Conservation (phyloP, 495 filamentous ascomycete species). For the Penicillium ucsense region DNA sequence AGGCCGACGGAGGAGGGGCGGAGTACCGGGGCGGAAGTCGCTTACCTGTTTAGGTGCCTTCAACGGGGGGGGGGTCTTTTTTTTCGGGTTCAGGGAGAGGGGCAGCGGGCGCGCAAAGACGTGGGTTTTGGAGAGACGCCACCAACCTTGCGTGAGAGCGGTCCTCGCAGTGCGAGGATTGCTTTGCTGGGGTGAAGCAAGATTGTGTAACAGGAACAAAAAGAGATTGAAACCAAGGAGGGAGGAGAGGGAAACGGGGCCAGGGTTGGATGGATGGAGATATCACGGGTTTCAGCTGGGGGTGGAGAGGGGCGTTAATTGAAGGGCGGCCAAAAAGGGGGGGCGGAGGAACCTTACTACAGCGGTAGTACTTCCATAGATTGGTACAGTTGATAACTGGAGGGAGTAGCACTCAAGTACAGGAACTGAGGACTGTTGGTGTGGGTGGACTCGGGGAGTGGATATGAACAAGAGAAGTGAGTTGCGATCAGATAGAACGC, state of each 20-base stretch:
- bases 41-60: not conserved
- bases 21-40: slow-evolving; percentile 1
- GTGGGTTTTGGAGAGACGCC: too few species aligned
- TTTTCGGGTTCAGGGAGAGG: not conserved
- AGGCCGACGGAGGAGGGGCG: not conserved
- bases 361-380: too few species aligned
- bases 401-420: too few species aligned
- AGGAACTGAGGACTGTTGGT: too few species aligned
- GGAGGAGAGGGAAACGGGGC: slow-evolving; percentile 1
- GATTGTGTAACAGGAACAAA: not conserved
- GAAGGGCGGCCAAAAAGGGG: not conserved
- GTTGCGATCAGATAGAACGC: too few species aligned
- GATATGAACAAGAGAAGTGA: too few species aligned
- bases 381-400: too few species aligned
- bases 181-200: slow-evolving; percentile 3
- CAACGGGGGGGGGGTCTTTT: not conserved
- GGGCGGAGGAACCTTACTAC: too few species aligned
- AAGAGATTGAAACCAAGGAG: not conserved
- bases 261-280: too few species aligned
- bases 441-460: too few species aligned
- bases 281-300: not conserved
- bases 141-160: slow-evolving; percentile 1
- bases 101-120: not conserved
- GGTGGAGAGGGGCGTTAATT: slow-evolving; percentile 5
- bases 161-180: slow-evolving; percentile 22